Base-by-base conservation (phyloP, 2,329 filamentous ascomycete species). In the Pseudogymnoascus sp. region DNA sequence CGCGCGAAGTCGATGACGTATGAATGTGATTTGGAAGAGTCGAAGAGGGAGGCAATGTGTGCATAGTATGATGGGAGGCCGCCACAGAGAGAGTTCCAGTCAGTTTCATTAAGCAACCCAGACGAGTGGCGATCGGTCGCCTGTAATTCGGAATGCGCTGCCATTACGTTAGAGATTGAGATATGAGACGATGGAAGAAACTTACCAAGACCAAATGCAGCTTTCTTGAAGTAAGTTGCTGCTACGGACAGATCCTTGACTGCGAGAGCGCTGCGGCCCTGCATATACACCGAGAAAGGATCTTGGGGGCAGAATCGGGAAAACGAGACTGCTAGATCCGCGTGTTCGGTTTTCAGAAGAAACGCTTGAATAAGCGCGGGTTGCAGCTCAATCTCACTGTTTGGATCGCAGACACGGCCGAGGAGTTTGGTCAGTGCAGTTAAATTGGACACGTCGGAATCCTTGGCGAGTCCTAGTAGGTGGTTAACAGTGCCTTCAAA, bases 31-130 rank as follows among this genome's bases (percentile, higher is more conserved):
- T 88, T 89, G 46, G 85, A 83, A 69, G 84, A 84, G 73, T 97
- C 93, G 71, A 90, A 97, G 1, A 99, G 81, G 18, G 85, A 82
- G 11, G 93, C 84, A 60, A 97, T 84, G 73, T 99, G 95, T 44
- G 88, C 86, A 74, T 96, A 96, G 76, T 97, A 99, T 66, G 84
- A 87, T 4, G 91, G 84, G 42, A 93, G 81, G 1, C 93, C 95
- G 63, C 85, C 84, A 71, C 92, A 84, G 23, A 89, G 75, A 5
- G 85, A 75, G 36, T 82, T 83, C 80, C 87, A 88, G 68, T 96
- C 91, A 1, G 88, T 85, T 23, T 91, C 85, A 62, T 89, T 87
- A 21, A 97, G 81, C 12, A 96, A 82, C 7, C 86, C 85, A 46
- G 82, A 80, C 69, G 84, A 87, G 66, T 85, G 83, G 16, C 80